Conservation (phyloP, 2,329 filamentous ascomycete genomes). For the Neofusicoccum kwambonambiense region DNA sequence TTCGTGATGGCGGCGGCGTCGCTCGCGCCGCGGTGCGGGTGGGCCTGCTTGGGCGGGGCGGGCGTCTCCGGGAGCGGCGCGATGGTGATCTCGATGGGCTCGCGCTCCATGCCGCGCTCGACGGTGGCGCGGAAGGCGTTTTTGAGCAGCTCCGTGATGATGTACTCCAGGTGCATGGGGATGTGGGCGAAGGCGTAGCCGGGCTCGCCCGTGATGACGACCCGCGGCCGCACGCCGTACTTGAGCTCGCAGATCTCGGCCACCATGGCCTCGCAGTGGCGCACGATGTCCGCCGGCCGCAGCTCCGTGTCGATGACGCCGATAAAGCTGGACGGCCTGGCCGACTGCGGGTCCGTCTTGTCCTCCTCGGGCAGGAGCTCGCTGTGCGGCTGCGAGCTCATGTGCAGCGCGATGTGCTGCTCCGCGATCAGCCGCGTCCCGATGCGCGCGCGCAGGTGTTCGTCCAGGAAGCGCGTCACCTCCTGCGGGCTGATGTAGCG, state of each 20-base stretch:
- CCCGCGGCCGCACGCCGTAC: conserved; percentile 80
- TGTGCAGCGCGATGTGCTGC: conserved; percentile 91
- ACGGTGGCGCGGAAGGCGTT: conserved; percentile 94
- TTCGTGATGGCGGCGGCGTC: conserved; percentile 29
- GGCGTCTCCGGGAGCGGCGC: conserved; percentile 63
- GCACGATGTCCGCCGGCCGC: conserved; percentile 75
- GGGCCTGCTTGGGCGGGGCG: conserved; percentile 17
- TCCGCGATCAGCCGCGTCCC: conserved; percentile 92
- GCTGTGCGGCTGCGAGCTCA: conserved; percentile 69
- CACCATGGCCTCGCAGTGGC: conserved; percentile 84
- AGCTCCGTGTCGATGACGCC: conserved; percentile 93
- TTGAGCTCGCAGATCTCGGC: conserved; percentile 95
- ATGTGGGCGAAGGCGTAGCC: conserved; percentile 90
- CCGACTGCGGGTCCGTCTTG: conserved; percentile 46
- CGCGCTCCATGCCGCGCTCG: conserved; percentile 73
- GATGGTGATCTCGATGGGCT: conserved; percentile 89
- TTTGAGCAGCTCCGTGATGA: conserved; percentile 92
- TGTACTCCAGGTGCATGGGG: conserved; percentile 95
- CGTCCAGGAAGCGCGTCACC: conserved; percentile 89
- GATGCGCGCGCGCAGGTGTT: conserved; percentile 89
- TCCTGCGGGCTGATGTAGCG: conserved; percentile 81
- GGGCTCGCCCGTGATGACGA: conserved; percentile 80
- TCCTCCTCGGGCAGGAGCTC: conserved; percentile 44
- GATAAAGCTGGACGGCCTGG: conserved; percentile 65
- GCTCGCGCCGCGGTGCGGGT: conserved; percentile 33